Percentiles rank a stretch among this genome's conserved stretches.
Evolutionary conservation across 2,329 filamentous ascomycete genomes (phyloP).

Genomic region (Cladosporium oxysporum): DNA sequence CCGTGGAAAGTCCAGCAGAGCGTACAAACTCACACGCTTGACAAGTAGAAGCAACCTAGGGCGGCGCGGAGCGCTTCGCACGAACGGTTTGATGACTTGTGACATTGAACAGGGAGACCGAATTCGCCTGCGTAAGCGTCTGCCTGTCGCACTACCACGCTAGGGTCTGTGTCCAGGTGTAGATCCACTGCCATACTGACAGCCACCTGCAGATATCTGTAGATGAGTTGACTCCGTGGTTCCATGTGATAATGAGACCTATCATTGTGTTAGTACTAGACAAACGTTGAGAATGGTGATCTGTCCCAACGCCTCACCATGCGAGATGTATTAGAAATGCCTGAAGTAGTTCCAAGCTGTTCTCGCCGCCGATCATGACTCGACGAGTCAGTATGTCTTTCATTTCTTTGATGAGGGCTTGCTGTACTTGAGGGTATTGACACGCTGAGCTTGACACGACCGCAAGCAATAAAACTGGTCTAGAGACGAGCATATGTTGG

Average conservation of each 20-base stretch:
- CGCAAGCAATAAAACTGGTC: neutral
- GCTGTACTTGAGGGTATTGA: neutral
- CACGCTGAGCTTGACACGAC: neutral
- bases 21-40: neutral
- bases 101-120: neutral
- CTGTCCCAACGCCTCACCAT: neutral
- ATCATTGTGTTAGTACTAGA: neutral
- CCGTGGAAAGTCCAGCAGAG: neutral
- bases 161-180: neutral
- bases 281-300: neutral
- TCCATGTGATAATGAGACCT: slow-evolving; percentile 1
- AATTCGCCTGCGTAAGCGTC: neutral
- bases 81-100: neutral
- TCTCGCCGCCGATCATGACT: neutral
- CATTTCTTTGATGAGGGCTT: neutral
- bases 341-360: neutral
- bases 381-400: neutral
- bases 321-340: neutral
- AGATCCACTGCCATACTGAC: slow-evolving; percentile 6
- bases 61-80: neutral
- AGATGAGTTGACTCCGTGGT: slow-evolving; percentile 10
- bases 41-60: neutral
- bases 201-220: slow-evolving; percentile 15
- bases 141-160: neutral
- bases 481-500: neutral